A percentile compares a stretch with the other conserved stretches of the same genome.
phyloP scores from a whole-genome alignment of 768 basidiomycete genomes.

The Amanita rimosa region DNA sequence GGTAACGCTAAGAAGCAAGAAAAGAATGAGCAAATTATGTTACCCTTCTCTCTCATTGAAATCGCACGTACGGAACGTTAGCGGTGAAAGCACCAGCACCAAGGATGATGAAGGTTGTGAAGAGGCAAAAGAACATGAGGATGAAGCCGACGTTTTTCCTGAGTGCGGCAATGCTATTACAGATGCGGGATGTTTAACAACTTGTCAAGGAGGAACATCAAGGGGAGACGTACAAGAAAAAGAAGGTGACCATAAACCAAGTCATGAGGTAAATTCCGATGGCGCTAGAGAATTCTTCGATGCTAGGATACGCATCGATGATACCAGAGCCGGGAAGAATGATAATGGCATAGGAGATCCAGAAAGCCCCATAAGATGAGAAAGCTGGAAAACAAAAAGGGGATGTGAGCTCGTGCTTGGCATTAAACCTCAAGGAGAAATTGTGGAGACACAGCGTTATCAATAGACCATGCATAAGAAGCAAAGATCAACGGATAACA shows the following conservation, averaged over 20 bases:
- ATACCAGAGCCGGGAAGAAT: conserved; percentile 64
- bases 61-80: conserved; percentile 16
- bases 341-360: conserved; percentile 74
- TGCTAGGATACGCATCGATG: conserved; percentile 32
- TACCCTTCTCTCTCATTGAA: background rate
- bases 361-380: conserved; percentile 78
- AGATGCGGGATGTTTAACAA: background rate
- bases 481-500: background rate
- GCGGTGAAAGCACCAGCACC: conserved; percentile 25
- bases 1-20: conserved; percentile 13
- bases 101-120: conserved; percentile 30
- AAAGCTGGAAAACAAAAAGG: conserved; percentile 38
- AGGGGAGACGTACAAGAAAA: conserved; percentile 47
- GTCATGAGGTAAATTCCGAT: conserved; percentile 65
- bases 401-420: conserved; percentile 2
- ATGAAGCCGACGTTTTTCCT: conserved; percentile 30
- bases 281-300: conserved; percentile 34
- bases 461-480: conserved; percentile 10
- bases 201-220: no score
- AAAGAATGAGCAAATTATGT: background rate
- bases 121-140: conserved; percentile 23
- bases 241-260: conserved; percentile 65
- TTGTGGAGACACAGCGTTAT: no score
- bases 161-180: conserved; percentile 24
- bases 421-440: background rate